Base-by-base conservation (phyloP, 2,329 filamentous ascomycete species). In the Hymenotorrendiella dingleyae region DNA sequence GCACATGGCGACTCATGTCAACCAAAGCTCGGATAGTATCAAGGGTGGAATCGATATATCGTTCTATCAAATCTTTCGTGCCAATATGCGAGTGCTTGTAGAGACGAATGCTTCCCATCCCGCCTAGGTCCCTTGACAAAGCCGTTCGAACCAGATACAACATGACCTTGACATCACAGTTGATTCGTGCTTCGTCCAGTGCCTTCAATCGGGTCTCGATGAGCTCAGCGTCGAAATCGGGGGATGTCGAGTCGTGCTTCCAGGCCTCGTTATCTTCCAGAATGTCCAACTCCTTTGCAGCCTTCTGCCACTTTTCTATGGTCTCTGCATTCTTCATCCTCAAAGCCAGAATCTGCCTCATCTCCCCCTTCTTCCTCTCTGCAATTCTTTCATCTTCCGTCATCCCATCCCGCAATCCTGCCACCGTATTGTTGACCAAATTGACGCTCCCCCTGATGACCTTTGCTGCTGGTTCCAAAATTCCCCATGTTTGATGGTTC, bases 31-130 rank as follows among this genome's bases (percentile, higher is more conserved):
- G 71, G 46, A 97, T 82, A 0, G 87, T 88, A 44, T 80, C 73
- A 22, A 89, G 67, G 1, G 86, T 82, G 1, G 86, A 88, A 37
- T 84, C 78, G 48, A 94, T 90, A 56, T 96, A 96, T 24, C 78
- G 73, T 64, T 96, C 90, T 48, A 95, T 91, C 50, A 95, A 66
- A 46, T 76, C 72, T 66, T 96, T 96, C 7, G 90, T 95, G 4
- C 90, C 91, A 11, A 87, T 76, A 58, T 93, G 82, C 0, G 85
- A 86, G 60, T 93, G 86, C 42, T 82, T 82, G 66, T 96, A 96
- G 2, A 96, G 72, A 40, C 81, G 76, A 30, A 84, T 74, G 57
- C 89, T 85, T 48, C 86, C 87, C 84, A 96, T 94, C 39, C 84
- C 85, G 6, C 87, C 90, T 8, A 95, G 68, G 54, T 90, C 82